phyloP scores from a whole-genome alignment of 202 grass and related monocot genomes.

The Zoysia matrella region DNA sequence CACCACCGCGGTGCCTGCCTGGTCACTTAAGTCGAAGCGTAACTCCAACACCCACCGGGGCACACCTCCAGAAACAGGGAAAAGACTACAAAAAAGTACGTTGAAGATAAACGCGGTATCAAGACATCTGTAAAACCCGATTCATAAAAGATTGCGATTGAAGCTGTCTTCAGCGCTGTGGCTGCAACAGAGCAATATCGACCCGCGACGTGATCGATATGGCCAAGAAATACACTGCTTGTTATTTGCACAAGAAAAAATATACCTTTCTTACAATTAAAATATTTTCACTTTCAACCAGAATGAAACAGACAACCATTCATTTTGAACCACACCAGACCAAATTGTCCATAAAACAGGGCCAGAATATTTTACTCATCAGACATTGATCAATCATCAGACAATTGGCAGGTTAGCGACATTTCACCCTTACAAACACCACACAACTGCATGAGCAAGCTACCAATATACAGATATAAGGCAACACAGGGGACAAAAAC shows the following conservation, averaged over 20 bases:
- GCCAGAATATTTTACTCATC: slow-evolving; percentile 31
- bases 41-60: too few species aligned
- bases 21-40: too few species aligned
- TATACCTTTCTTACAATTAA: background rate
- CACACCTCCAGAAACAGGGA: too few species aligned
- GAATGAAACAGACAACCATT: slow-evolving; percentile 5
- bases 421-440: slow-evolving; percentile 29
- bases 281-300: background rate
- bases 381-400: slow-evolving; percentile 21
- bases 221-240: background rate
- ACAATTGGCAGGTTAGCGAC: slow-evolving; percentile 36
- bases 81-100: too few species aligned
- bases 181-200: background rate
- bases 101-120: too few species aligned
- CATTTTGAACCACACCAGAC: background rate
- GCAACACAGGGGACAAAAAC: slow-evolving; percentile 39
- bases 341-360: slow-evolving; percentile 18
- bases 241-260: background rate
- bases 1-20: too few species aligned
- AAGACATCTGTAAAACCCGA: background rate
- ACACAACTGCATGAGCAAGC: slow-evolving; percentile 34
- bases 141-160: background rate
- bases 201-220: background rate
- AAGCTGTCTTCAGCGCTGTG: background rate
- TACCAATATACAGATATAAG: slow-evolving; percentile 48